Evolutionary conservation across 495 filamentous ascomycete genomes (phyloP).

Genomic region (Penicillium coprophilum): DNA sequence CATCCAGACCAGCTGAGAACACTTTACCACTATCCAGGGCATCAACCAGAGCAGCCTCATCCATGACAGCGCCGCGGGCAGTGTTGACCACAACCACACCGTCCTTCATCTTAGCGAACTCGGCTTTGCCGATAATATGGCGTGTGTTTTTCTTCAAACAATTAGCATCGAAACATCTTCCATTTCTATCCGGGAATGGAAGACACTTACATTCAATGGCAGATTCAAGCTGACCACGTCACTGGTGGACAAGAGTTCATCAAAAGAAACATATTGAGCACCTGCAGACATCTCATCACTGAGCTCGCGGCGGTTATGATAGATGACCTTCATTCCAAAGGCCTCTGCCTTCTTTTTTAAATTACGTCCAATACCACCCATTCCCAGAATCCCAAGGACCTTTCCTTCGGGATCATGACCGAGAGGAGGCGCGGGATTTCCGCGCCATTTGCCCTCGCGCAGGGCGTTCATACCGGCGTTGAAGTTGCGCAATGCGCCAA

Average conservation of each 20-base stretch:
- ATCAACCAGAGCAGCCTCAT: constrained; percentile 66
- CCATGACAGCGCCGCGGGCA: constrained; percentile 66
- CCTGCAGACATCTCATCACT: constrained; percentile 55
- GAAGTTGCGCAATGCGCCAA: constrained; percentile 74
- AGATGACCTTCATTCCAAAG: constrained; percentile 67
- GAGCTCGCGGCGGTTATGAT: constrained; percentile 62
- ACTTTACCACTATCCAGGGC: constrained; percentile 63
- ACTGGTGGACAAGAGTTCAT: constrained; percentile 61
- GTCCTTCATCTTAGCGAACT: constrained; percentile 69
- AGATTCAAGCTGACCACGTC: constrained; percentile 78
- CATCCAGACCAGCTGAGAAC: constrained; percentile 61
- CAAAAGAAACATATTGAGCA: constrained; percentile 67
- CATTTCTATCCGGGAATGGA: not conserved
- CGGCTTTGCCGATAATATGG: constrained; percentile 61
- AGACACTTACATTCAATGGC: constrained; percentile 64
- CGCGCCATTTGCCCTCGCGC: constrained; percentile 58
- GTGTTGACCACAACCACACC: constrained; percentile 73
- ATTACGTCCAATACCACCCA: constrained; percentile 81
- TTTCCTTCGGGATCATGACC: constrained; percentile 67
- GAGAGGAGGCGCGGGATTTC: constrained; percentile 45
- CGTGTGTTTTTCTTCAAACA: constrained; percentile 55
- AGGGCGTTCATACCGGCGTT: constrained; percentile 61
- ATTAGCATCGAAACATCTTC: constrained; percentile 1
- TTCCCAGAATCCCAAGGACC: constrained; percentile 73
- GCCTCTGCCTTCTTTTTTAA: constrained; percentile 54